Evolutionary conservation across 345 rosid species (phyloP), one percentile per base, ranked within the genome.

Genomic region (Theobroma cacao): DNA sequence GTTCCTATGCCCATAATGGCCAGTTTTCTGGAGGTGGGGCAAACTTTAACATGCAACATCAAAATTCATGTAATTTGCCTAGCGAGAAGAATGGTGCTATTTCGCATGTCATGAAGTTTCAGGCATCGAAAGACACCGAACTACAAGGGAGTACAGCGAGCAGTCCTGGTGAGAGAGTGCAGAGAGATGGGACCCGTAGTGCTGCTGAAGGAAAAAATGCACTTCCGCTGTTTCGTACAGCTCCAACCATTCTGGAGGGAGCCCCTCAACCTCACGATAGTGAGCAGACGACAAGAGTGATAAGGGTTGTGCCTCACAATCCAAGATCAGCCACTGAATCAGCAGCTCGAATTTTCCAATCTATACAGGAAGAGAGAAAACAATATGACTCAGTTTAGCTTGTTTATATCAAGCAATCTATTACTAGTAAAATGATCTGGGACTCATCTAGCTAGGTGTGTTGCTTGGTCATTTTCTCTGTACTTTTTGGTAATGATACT

Each of bases 221-320:
- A n/a, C 83, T 69, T 31, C 79, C 72, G 12, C 74, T 67, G 31
- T 82, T 81, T 50, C 82, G 83, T 0, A 41, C 43, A 52, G 78
- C 77, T 48, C 76, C 85, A 33, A 45, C 56, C 75, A 73, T 56
- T 55, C 68, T 72, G 0, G 81, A 81, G 3, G 80, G 38, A 36
- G 78, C 40, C 31, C 72, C 74, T 8, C 82, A 77, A 76, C 69
- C 72, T 73, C 60, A 65, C 0, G 84, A 82, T 40, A 45, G 80
- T 0, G 87, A 82, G 14, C 88, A 77, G 81, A 80, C 85, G 59
- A 74, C 85, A 3, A 84, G 85, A 79, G 97, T 93, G 83, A 93
- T 95, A 74, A 90, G 82, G 76, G 98, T 92, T 40, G 97, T 93
- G 76, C 99, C 98, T 33, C 97, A 89, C 86, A 92, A 92, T 33